Percentiles rank a stretch among this genome's conserved stretches.
Conservation (phyloP, 1,139 yeast genomes). For the Taphrina communis region DNA sequence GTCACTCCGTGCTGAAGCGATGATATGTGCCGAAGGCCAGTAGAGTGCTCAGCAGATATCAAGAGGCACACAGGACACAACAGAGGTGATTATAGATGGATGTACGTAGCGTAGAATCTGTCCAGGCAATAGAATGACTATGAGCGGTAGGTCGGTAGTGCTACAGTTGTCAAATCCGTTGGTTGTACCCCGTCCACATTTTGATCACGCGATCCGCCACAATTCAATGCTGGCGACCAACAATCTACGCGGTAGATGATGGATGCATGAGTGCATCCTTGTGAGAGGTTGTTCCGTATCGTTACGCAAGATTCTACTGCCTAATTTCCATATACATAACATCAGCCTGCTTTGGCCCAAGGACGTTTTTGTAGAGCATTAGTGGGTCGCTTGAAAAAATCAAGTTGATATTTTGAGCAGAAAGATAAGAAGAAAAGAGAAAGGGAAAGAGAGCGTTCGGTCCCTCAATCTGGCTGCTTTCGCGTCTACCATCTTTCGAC, state of each 20-base stretch:
- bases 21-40: neutral
- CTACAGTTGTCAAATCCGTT: neutral
- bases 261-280: neutral
- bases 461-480: neutral
- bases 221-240: neutral
- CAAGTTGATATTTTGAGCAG: too few relatives aligned
- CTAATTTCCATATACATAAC: too few relatives aligned
- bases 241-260: neutral
- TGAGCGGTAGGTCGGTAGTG: neutral
- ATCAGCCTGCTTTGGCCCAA: too few relatives aligned
- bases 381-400: too few relatives aligned
- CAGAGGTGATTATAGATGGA: too few relatives aligned
- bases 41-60: neutral
- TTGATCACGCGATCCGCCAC: slow-evolving; percentile 8
- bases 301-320: too few relatives aligned
- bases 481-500: neutral
- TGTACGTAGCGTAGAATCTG: too few relatives aligned
- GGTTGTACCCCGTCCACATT: neutral
- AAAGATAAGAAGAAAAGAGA: too few relatives aligned
- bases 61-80: neutral
- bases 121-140: too few relatives aligned
- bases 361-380: too few relatives aligned
- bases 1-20: neutral
- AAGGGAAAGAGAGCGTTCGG: too few relatives aligned
- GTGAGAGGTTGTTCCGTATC: neutral